Evolutionary conservation across 306 rosid species (phyloP).

Genomic region (Lathyrus oleraceus): DNA sequence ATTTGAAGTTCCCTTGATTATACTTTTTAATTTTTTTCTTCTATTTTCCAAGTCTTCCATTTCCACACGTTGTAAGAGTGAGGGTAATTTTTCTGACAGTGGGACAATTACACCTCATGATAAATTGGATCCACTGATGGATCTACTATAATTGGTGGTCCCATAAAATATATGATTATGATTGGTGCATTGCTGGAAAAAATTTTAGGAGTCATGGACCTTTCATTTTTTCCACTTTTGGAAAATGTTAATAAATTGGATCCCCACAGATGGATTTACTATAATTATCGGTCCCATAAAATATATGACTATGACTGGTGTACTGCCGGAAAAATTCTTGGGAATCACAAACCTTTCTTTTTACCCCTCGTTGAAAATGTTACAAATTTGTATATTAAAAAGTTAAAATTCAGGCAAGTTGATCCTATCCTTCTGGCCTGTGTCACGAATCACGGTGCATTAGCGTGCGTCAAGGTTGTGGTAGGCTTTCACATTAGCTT

Average conservation of each 20-base stretch:
- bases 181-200: background rate
- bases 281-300: background rate
- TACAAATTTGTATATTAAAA: background rate
- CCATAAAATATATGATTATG: conserved; percentile 5
- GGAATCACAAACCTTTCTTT: background rate
- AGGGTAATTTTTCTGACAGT: background rate
- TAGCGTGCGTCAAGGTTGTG: conserved; percentile 12
- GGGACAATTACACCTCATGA: conserved; percentile 5
- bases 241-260: background rate
- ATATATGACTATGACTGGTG: background rate
- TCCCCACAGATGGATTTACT: conserved; percentile 1
- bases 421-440: conserved; percentile 18
- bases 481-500: conserved; percentile 11
- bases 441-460: background rate
- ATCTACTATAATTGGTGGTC: background rate
- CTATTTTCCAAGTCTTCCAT: background rate
- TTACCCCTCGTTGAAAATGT: background rate
- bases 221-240: background rate
- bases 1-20: background rate
- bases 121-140: background rate
- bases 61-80: background rate
- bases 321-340: background rate
- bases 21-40: background rate
- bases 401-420: background rate
- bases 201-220: background rate